phyloP scores from a whole-genome alignment of 257 asterid species.

The Thymus mandschuricus region DNA sequence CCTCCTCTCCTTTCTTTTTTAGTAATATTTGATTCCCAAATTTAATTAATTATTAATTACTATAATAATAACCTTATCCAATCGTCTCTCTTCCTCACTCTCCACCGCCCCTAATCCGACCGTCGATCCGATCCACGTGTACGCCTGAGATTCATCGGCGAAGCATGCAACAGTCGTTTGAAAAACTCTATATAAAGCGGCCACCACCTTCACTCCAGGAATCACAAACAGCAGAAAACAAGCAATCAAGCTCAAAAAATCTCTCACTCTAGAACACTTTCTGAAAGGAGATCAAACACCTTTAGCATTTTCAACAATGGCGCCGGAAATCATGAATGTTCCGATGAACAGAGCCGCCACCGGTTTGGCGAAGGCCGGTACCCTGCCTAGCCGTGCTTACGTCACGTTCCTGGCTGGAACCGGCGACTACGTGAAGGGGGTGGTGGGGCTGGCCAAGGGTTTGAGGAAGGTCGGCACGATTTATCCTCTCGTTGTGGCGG shows the following conservation, averaged over 20 bases:
- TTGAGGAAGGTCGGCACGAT: conserved; percentile 45
- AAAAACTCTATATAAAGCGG: conserved; percentile 28
- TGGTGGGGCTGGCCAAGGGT: conserved; percentile 58
- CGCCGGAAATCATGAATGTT: conserved; percentile 32
- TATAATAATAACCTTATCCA: too few species aligned
- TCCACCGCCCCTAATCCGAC: too few species aligned
- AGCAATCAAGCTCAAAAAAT: not conserved
- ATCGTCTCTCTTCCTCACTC: too few species aligned
- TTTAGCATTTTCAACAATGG: conserved; percentile 29
- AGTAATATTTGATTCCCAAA: too few species aligned
- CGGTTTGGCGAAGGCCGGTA: conserved; percentile 47
- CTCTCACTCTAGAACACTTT: not conserved
- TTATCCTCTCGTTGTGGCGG: conserved; percentile 61
- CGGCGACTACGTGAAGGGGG: conserved; percentile 64
- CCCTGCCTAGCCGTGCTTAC: conserved; percentile 51
- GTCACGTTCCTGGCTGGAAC: conserved; percentile 58
- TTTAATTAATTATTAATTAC: too few species aligned
- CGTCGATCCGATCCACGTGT: too few species aligned
- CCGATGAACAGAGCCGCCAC: conserved; percentile 33
- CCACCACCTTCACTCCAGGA: not conserved
- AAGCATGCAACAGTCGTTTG: not conserved
- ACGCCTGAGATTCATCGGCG: too few species aligned
- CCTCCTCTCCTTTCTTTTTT: too few species aligned
- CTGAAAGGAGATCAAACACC: not conserved
- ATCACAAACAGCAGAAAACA: not conserved